Base-by-base conservation (phyloP, 1,139 yeast species). In the Yamadazyma jaroonii region DNA sequence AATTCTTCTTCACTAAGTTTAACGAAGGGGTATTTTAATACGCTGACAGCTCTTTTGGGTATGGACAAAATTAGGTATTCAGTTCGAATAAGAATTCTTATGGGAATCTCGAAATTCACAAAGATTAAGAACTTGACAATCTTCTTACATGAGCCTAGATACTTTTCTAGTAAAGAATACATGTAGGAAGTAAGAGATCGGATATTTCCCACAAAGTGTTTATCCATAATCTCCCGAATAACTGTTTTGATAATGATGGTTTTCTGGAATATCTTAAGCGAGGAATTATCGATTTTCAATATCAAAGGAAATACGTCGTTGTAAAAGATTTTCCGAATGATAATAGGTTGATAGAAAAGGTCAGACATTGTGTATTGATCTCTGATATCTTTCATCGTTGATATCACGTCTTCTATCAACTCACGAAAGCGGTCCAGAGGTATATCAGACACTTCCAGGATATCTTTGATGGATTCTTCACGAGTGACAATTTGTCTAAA, bases 401-500 rank as follows among this genome's bases (percentile, higher is more conserved):
- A 8, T 11, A 33, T 11, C 8, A 33, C 12, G 3, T 33, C 36
- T 9, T 33, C 27, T 9, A 33, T 8, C 9, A 33, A 12, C n/a
- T 12, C 14, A 11, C 12, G 15, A 9, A 28, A 20, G 9, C 10
- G 9, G 11, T 20, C 22, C 20, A 6, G 17, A 11, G 14, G 23
- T 22, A 27, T 28, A 12, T 23, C 34, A n/a, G 39, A 41, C 11
- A 32, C 42, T 6, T 31, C 33, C 14, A 40, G 25, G 4, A 9
- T 17, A 12, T 31, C 30, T 6, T 17, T 24, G 8, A 27, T 26
- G 15, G 13, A 28, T 11, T 24, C 31, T 12, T 12, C 11, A 23
- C 41, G 30, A 26, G 40, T 35, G 15, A 36, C 25, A 12, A 36
- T 29, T 13, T 39, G 29, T 24, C 36, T 39, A 36, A 43, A 35